Percentiles rank a stretch among this genome's conserved stretches.
These are phyloP conservation scores for Colletotrichum lini DNA, from an alignment of 2,329 filamentous ascomycete genomes.

Conservation along the genomic window DNA sequence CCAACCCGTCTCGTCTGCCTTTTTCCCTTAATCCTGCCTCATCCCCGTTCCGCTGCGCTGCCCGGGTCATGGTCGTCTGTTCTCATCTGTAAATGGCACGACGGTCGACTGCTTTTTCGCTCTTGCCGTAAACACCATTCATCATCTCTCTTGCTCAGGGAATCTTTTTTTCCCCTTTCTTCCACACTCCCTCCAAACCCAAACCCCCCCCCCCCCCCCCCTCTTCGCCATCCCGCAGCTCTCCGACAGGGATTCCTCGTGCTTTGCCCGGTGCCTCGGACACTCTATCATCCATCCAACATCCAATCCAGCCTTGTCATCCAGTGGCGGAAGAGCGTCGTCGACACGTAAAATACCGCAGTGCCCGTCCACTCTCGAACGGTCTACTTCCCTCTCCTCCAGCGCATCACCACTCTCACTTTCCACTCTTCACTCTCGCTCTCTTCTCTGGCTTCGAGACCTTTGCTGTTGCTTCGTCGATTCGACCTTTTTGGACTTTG, in stretches of 20 bases:
- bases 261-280: slow-evolving; percentile 18
- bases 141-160: not conserved
- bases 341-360: slow-evolving; percentile 25
- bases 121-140: not conserved
- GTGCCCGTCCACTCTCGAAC: not conserved
- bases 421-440: no score
- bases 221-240: slow-evolving; percentile 21
- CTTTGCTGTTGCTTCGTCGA: not conserved
- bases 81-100: slow-evolving; percentile 38
- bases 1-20: not conserved
- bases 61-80: slow-evolving; percentile 27
- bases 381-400: not conserved
- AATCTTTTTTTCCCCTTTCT: not conserved
- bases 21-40: slow-evolving; percentile 7
- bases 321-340: slow-evolving; percentile 2
- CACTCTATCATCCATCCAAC: not conserved
- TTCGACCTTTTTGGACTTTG: not conserved
- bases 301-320: not conserved
- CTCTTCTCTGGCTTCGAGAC: not conserved
- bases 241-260: slow-evolving; percentile 31
- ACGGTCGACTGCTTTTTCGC: slow-evolving; percentile 21
- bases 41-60: slow-evolving; percentile 19
- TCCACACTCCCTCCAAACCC: no score
- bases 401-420: not conserved
- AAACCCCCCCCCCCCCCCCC: no score